phyloP scores from a whole-genome alignment of 75 land plant genomes.

The Pseudotsuga menziesii region DNA sequence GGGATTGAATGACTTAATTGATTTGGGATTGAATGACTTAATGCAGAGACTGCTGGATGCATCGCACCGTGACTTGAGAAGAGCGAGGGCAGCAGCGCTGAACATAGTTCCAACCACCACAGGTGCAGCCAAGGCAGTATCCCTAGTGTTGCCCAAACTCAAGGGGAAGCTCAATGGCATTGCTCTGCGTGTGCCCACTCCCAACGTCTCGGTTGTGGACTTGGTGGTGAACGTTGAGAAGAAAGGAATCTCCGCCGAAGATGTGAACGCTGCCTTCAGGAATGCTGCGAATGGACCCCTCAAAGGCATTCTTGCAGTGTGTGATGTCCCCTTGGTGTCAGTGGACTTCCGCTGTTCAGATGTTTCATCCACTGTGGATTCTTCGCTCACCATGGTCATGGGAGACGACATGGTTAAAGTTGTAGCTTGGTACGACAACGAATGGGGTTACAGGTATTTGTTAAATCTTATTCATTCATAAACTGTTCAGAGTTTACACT shows the following conservation, averaged over 20 bases:
- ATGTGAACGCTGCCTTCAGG: constrained; percentile 85
- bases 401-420: constrained; percentile 98
- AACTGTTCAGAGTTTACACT: too few species aligned
- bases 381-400: constrained; percentile 98
- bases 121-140: constrained; percentile 94
- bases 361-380: constrained; percentile 90
- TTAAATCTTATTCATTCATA: too few species aligned
- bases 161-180: constrained; percentile 98
- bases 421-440: constrained; percentile 97
- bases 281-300: constrained; percentile 70
- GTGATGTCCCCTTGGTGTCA: constrained; percentile 86
- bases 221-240: constrained; percentile 77
- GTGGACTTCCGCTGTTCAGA: constrained; percentile 91
- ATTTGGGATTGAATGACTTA: background rate
- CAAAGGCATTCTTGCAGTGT: constrained; percentile 83
- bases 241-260: constrained; percentile 82
- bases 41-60: constrained; percentile 83
- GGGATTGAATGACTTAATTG: background rate
- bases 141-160: constrained; percentile 83
- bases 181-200: constrained; percentile 92
- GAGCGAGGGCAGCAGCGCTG: constrained; percentile 91
- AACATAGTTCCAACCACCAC: constrained; percentile 95
- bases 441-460: constrained; percentile 84
- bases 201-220: constrained; percentile 94
- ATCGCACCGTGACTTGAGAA: constrained; percentile 83